These are phyloP conservation scores for Arachis stenosperma DNA, from an alignment of 306 rosid genomes.

Conservation along the genomic window DNA sequence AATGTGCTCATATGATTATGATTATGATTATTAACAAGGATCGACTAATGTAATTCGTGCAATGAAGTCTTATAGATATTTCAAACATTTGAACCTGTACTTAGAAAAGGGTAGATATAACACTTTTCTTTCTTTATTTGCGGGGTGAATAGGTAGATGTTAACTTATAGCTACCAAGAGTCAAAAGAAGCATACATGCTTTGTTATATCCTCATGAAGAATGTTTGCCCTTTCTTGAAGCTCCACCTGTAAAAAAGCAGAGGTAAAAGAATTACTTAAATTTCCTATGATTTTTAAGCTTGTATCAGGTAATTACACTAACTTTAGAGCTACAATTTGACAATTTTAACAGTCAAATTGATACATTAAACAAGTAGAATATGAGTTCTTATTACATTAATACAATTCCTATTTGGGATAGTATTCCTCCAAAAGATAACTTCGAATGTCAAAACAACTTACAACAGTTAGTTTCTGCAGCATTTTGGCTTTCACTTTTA, in stretches of 20 bases:
- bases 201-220: slow-evolving; percentile 66
- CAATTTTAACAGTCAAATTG: slow-evolving; percentile 19
- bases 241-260: slow-evolving; percentile 56
- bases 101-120: slow-evolving; percentile 6
- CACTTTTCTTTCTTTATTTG: no score
- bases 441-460: slow-evolving; percentile 44
- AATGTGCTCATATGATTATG: background rate
- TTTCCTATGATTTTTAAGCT: background rate
- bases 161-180: background rate
- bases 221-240: slow-evolving; percentile 63
- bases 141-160: no score
- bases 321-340: background rate
- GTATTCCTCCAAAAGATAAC: background rate
- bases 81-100: slow-evolving; percentile 23
- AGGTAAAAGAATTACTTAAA: background rate
- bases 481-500: slow-evolving; percentile 49
- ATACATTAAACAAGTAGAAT: slow-evolving; percentile 1
- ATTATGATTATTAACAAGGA: background rate
- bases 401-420: slow-evolving; percentile 13
- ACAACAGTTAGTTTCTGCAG: slow-evolving; percentile 59
- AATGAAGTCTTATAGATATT: background rate
- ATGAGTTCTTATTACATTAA: slow-evolving; percentile 6
- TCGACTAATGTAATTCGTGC: background rate
- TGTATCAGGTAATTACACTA: background rate
- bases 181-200: slow-evolving; percentile 55